These are phyloP conservation scores for Coemansia aciculifera DNA, from an alignment of 192 early-diverging fungal species.

Conservation along the genomic window DNA sequence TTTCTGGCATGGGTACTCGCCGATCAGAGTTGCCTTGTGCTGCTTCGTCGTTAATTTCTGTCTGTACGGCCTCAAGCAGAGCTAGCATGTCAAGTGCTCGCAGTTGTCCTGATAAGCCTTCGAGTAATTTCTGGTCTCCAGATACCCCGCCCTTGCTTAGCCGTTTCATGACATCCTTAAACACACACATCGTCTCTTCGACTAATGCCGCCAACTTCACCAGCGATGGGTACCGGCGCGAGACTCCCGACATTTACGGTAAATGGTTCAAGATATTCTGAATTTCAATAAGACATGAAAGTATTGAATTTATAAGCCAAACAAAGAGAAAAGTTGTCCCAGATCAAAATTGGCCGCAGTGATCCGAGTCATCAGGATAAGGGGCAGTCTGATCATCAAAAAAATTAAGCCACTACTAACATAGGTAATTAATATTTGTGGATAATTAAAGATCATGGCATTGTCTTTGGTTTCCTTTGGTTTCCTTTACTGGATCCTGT, in stretches of 20 bases:
- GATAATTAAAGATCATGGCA: not conserved
- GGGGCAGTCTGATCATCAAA: not conserved
- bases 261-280: not conserved
- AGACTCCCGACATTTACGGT: constrained; percentile 14
- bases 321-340: not conserved
- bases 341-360: not conserved
- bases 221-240: constrained; percentile 32
- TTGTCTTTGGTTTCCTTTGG: no score
- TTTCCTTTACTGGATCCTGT: no score
- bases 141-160: constrained; percentile 47
- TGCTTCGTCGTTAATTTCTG: constrained; percentile 11
- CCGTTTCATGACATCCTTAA: constrained; percentile 22
- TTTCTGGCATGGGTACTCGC: not conserved
- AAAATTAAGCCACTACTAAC: not conserved
- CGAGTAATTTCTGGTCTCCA: constrained; percentile 20
- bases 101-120: constrained; percentile 1
- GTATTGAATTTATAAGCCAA: not conserved
- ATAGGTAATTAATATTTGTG: no score
- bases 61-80: constrained; percentile 20
- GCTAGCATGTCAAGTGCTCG: constrained; percentile 15
- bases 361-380: not conserved
- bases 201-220: constrained; percentile 13
- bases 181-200: not conserved
- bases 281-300: not conserved
- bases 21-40: not conserved